These are phyloP conservation scores for Lachnellula cervina DNA, from an alignment of 2,329 filamentous ascomycete genomes.

Conservation along the genomic window DNA sequence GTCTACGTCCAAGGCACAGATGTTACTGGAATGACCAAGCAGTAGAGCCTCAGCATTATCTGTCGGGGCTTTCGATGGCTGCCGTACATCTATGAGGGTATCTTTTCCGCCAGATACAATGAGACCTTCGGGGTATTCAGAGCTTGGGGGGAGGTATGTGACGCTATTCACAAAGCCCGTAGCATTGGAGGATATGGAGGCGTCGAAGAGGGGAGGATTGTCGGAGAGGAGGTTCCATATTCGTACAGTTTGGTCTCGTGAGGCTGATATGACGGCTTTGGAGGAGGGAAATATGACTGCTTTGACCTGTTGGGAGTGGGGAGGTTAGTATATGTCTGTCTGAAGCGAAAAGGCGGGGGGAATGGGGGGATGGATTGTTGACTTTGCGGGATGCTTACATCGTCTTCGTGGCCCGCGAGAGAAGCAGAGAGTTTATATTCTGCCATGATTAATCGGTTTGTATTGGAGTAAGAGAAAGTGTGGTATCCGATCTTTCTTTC, in stretches of 20 bases:
- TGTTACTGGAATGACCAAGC: slow-evolving; percentile 79
- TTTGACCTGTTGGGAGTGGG: slow-evolving; percentile 62
- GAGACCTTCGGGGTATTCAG: slow-evolving; percentile 67
- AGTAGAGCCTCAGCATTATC: slow-evolving; percentile 83
- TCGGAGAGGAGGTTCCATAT: slow-evolving; percentile 69
- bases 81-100: slow-evolving; percentile 84
- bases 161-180: slow-evolving; percentile 85
- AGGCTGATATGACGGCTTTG: slow-evolving; percentile 74
- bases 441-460: slow-evolving; percentile 49
- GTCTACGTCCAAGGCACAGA: slow-evolving; percentile 79
- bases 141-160: slow-evolving; percentile 66
- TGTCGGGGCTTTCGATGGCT: slow-evolving; percentile 58
- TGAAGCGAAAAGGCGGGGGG: neutral
- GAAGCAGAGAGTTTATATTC: slow-evolving; percentile 93
- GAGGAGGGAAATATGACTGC: slow-evolving; percentile 73
- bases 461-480: neutral
- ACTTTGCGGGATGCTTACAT: slow-evolving; percentile 58
- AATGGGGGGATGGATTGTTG: slow-evolving; percentile 9
- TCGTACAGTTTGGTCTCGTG: slow-evolving; percentile 85
- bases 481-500: too few relatives aligned
- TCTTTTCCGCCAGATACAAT: slow-evolving; percentile 87
- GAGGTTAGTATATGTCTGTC: neutral
- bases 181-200: slow-evolving; percentile 72
- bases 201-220: slow-evolving; percentile 67
- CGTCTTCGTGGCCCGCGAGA: slow-evolving; percentile 83